Conservation (phyloP, 495 filamentous ascomycete species). For the Penicillium cataractarum region DNA sequence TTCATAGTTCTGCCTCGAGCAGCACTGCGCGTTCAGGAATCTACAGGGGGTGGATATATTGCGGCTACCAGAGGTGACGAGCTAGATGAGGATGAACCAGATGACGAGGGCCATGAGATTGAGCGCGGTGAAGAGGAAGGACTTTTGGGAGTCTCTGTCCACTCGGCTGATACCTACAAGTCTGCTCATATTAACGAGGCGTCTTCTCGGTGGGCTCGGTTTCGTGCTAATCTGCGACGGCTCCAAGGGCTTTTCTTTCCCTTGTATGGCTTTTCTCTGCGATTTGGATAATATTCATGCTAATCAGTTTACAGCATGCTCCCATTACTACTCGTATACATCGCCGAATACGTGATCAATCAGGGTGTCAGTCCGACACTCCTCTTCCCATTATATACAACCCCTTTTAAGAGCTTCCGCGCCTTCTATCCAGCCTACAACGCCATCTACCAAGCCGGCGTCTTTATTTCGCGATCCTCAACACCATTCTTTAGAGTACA, state of each 20-base stretch:
- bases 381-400: slow-evolving; percentile 75
- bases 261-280: slow-evolving; percentile 57
- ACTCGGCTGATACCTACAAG: slow-evolving; percentile 30
- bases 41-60: slow-evolving; percentile 31
- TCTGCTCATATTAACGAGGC: slow-evolving; percentile 9
- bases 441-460: slow-evolving; percentile 90
- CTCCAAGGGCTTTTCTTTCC: slow-evolving; percentile 64
- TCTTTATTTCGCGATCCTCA: slow-evolving; percentile 91
- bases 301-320: slow-evolving; percentile 68
- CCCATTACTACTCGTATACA: slow-evolving; percentile 87
- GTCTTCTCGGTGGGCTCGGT: slow-evolving; percentile 32
- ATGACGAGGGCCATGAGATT: slow-evolving; percentile 39
- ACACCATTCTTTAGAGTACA: slow-evolving; percentile 83
- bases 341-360: slow-evolving; percentile 96
- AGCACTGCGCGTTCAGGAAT: slow-evolving; percentile 46
- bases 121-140: slow-evolving; percentile 39
- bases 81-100: slow-evolving; percentile 38
- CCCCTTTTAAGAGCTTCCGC: slow-evolving; percentile 79
- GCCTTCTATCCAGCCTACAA: slow-evolving; percentile 93
- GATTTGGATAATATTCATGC: not conserved
- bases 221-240: slow-evolving; percentile 55
- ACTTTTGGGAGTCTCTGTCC: slow-evolving; percentile 38
- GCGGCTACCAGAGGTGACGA: slow-evolving; percentile 43
- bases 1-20: slow-evolving; percentile 74
- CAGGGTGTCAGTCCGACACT: slow-evolving; percentile 88